These are phyloP conservation scores for Fagopyrum homotropicum DNA, from an alignment of 148 eudicot genomes.

Conservation along the genomic window DNA sequence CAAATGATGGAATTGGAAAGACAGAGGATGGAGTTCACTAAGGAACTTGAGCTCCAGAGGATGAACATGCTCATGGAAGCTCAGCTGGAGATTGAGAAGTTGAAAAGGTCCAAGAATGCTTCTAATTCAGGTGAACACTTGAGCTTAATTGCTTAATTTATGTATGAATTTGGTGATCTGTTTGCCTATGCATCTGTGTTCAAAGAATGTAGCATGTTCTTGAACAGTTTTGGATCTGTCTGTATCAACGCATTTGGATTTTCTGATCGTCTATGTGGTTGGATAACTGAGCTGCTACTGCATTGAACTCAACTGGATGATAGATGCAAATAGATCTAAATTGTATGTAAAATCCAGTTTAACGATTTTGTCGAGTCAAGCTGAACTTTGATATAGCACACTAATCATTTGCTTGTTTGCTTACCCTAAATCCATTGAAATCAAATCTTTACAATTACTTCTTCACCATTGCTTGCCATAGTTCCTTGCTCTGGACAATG, in stretches of 20 bases:
- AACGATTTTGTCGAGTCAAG: background rate
- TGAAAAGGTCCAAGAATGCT: conserved; percentile 12
- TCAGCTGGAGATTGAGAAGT: conserved; percentile 10
- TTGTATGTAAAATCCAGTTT: background rate
- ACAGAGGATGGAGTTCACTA: conserved; percentile 41
- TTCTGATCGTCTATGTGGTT: background rate
- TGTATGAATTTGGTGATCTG: background rate
- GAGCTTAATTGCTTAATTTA: background rate
- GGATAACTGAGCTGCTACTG: background rate
- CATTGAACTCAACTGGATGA: background rate
- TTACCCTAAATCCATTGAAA: background rate
- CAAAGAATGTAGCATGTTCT: no score
- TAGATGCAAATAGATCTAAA: background rate
- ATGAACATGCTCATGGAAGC: conserved; percentile 38
- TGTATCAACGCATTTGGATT: no score
- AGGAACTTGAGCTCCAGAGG: conserved; percentile 34
- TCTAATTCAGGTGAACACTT: conserved; percentile 9
- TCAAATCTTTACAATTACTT: background rate
- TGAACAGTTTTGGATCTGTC: no score
- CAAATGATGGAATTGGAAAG: conserved; percentile 38
- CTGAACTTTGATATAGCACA: background rate
- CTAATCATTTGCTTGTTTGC: background rate
- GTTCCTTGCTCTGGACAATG: no score
- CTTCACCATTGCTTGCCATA: background rate
- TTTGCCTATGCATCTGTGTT: background rate